A percentile compares a stretch with the other conserved stretches of the same genome.
These are phyloP conservation scores for Rosellinia necatrix DNA, from an alignment of 2,329 filamentous ascomycete species.

Conservation along the genomic window DNA sequence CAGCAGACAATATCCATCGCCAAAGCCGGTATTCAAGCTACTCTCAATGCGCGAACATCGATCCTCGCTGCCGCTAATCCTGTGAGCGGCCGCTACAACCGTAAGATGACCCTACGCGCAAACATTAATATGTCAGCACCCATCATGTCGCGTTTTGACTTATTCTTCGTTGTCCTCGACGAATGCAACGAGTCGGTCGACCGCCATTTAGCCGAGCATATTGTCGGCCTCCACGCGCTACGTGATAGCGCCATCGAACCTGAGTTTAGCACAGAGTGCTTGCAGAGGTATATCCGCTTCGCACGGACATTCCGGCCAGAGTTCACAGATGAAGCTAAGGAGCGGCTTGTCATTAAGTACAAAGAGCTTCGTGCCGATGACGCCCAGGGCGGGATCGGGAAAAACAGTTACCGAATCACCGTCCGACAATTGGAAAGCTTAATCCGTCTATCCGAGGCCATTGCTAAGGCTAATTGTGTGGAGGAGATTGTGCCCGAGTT, in stretches of 20 bases:
- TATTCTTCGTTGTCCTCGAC: constrained; percentile 97
- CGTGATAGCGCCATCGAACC: constrained; percentile 90
- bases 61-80: constrained; percentile 97
- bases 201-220: constrained; percentile 89
- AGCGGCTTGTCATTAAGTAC: constrained; percentile 86
- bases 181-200: constrained; percentile 94
- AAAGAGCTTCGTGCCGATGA: constrained; percentile 94
- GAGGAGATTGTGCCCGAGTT: constrained; percentile 84
- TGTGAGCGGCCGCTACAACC: constrained; percentile 94
- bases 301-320: constrained; percentile 92
- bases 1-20: constrained; percentile 99
- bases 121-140: constrained; percentile 99
- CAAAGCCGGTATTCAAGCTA: constrained; percentile 97
- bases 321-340: constrained; percentile 86
- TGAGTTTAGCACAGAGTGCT: constrained; percentile 93
- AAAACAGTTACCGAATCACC: constrained; percentile 96
- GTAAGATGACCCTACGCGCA: constrained; percentile 87
- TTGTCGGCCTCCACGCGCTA: constrained; percentile 90
- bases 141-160: constrained; percentile 98
- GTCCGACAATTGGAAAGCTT: constrained; percentile 94
- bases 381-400: constrained; percentile 88
- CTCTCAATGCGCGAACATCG: constrained; percentile 90
- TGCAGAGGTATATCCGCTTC: constrained; percentile 97
- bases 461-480: constrained; percentile 96
- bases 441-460: constrained; percentile 95